phyloP scores from a whole-genome alignment of 2,329 filamentous ascomycete genomes.

The Calonectria hawksworthii region DNA sequence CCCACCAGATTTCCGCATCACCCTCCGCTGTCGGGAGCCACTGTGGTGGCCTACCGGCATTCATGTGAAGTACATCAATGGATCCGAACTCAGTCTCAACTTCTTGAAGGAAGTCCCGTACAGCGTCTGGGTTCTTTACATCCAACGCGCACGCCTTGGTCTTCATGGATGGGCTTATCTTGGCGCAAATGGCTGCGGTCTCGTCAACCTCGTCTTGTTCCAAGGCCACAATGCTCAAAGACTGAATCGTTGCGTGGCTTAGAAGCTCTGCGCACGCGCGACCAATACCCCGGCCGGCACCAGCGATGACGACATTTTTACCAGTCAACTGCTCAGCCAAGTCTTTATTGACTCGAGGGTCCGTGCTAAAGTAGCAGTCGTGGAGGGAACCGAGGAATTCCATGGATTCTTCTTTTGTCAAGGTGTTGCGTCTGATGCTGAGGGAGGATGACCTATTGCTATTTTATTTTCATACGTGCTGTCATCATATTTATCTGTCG shows the following conservation, averaged over 20 bases:
- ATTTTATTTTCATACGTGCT: too few relatives aligned
- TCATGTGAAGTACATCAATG: neutral
- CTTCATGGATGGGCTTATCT: neutral
- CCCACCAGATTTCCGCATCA: neutral
- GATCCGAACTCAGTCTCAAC: neutral
- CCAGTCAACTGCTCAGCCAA: neutral
- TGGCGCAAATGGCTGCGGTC: neutral
- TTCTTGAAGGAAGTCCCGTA: neutral
- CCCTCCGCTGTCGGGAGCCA: neutral
- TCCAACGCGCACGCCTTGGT: neutral
- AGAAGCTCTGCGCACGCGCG: neutral
- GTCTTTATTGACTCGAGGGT: neutral
- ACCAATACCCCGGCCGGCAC: neutral
- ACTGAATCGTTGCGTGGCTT: neutral
- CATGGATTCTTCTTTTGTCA: neutral
- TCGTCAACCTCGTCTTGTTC: neutral
- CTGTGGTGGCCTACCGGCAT: neutral
- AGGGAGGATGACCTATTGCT: too few relatives aligned
- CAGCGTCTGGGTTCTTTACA: neutral
- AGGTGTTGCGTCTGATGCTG: neutral
- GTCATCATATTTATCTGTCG: too few relatives aligned
- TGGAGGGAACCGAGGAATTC: neutral
- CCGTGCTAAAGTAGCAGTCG: neutral
- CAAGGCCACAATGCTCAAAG: neutral
- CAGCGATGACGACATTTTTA: neutral